These are phyloP conservation scores for Danielozyma ontarioensis DNA, from an alignment of 805 yeast species.

Conservation along the genomic window DNA sequence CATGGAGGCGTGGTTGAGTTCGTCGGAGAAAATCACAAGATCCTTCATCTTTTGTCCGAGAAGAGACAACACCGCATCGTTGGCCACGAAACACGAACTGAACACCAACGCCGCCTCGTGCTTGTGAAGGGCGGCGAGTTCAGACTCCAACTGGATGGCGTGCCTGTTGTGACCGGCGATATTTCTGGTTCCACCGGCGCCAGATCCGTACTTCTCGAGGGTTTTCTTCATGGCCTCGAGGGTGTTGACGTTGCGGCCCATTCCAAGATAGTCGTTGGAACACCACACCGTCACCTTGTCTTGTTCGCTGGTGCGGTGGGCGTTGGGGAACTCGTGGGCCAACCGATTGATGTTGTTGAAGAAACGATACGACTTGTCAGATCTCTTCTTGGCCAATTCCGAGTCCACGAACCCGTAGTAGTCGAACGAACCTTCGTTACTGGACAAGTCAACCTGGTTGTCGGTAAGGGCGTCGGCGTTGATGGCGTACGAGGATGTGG, in stretches of 20 bases:
- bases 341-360: slow-evolving; percentile 96
- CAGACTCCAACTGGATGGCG: slow-evolving; percentile 83
- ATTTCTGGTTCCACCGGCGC: slow-evolving; percentile 99
- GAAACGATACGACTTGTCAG: slow-evolving; percentile 89
- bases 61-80: slow-evolving; percentile 88
- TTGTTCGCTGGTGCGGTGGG: slow-evolving; percentile 69
- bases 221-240: slow-evolving; percentile 72
- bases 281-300: slow-evolving; percentile 99
- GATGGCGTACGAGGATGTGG: slow-evolving; percentile 29
- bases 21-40: slow-evolving; percentile 89
- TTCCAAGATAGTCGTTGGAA: slow-evolving; percentile 94
- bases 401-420: slow-evolving; percentile 62
- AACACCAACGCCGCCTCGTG: slow-evolving; percentile 95
- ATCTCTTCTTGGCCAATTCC: slow-evolving; percentile 69
- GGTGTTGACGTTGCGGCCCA: slow-evolving; percentile 79
- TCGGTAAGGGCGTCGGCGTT: slow-evolving; percentile 21
- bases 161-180: slow-evolving; percentile 95
- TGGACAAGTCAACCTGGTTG: slow-evolving; percentile 23
- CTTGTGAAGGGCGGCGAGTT: slow-evolving; percentile 84
- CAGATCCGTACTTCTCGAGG: slow-evolving; percentile 88
- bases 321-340: slow-evolving; percentile 89
- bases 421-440: slow-evolving; percentile 57
- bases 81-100: slow-evolving; percentile 93
- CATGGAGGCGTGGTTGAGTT: slow-evolving; percentile 96
- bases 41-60: slow-evolving; percentile 88